These are phyloP conservation scores for Penicillium lagena DNA, from an alignment of 495 filamentous ascomycete species.

Conservation along the genomic window DNA sequence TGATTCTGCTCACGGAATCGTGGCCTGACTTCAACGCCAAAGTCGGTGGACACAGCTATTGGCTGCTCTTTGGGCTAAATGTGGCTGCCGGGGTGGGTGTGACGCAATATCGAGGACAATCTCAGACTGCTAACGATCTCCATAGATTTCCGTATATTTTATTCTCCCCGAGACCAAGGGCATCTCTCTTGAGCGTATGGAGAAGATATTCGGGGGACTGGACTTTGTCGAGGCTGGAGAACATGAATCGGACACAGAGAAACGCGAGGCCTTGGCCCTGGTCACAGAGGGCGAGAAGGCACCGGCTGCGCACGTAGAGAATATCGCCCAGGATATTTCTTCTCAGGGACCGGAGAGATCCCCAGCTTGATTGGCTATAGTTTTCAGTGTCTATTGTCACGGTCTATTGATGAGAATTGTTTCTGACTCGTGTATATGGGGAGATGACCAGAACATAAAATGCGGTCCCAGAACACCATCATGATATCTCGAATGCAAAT, in stretches of 20 bases:
- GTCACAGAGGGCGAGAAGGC: conserved; percentile 5
- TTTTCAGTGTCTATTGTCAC: too few species aligned
- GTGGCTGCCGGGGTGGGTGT: conserved; percentile 21
- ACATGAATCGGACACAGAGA: conserved; percentile 12
- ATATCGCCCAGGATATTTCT: not conserved
- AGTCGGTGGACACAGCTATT: conserved; percentile 27
- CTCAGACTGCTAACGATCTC: not conserved
- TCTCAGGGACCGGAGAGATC: not conserved
- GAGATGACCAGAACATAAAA: too few species aligned
- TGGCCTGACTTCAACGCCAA: conserved; percentile 28
- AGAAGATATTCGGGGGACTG: conserved; percentile 28
- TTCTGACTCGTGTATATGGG: too few species aligned
- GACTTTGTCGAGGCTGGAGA: conserved; percentile 28
- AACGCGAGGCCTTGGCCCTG: conserved; percentile 12
- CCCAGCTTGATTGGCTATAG: not conserved
- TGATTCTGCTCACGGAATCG: conserved; percentile 27
- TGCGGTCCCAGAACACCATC: too few species aligned
- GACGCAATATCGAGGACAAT: not conserved
- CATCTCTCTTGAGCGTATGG: conserved; percentile 29
- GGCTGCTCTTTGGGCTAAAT: conserved; percentile 29
- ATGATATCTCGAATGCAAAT: too few species aligned
- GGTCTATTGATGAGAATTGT: too few species aligned
- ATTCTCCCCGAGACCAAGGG: conserved; percentile 23
- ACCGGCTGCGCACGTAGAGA: conserved; percentile 2
- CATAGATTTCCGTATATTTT: conserved; percentile 26